Conservation (phyloP, 2,329 filamentous ascomycete genomes). For the Phyllosticta ampelicida region DNA sequence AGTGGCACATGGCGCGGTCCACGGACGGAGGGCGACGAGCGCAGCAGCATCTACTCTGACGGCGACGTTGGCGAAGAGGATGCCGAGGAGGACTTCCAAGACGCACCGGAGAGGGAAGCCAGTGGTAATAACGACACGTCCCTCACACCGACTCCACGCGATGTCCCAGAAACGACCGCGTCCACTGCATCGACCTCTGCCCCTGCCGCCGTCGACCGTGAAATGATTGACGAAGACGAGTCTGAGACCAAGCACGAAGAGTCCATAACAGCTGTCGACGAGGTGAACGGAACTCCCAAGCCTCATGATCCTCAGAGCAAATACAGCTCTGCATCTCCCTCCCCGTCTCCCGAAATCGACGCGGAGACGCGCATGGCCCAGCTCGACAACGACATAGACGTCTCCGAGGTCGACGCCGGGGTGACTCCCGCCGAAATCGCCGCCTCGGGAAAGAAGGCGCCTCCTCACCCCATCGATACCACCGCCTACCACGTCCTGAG, state of each 20-base stretch:
- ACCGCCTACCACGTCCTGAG: constrained; percentile 12
- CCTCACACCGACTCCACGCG: neutral
- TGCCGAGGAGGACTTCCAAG: neutral
- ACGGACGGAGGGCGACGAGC: neutral
- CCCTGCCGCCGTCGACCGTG: neutral
- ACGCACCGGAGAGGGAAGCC: neutral
- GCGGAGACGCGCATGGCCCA: neutral
- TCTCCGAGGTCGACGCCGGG: constrained; percentile 10
- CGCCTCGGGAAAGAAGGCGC: neutral
- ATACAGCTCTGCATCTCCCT: neutral
- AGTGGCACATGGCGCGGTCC: neutral
- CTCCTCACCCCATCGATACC: neutral
- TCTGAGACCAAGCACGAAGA: constrained; percentile 4
- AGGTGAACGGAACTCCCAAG: neutral
- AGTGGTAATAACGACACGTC: neutral
- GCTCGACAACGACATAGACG: neutral
- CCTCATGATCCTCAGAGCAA: neutral
- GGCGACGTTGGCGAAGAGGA: neutral
- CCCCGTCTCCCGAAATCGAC: constrained; percentile 2
- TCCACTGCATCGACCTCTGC: neutral
- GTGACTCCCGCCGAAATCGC: constrained; percentile 2
- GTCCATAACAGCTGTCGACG: neutral
- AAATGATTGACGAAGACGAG: neutral
- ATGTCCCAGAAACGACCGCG: neutral
- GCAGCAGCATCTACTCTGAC: neutral